Conservation (phyloP, 345 rosid genomes). For the Hevea brasiliensis region DNA sequence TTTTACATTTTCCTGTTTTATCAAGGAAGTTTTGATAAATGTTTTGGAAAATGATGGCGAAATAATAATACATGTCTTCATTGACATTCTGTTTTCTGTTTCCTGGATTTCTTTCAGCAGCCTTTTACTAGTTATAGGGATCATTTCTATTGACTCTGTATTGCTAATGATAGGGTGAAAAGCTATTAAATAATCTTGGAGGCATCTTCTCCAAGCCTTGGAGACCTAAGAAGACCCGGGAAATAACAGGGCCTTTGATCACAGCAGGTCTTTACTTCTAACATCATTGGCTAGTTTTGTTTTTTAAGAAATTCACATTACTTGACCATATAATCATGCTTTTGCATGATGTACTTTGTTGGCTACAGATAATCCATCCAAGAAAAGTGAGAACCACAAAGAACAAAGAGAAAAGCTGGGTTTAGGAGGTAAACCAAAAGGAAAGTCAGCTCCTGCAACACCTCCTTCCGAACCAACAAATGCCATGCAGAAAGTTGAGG, state of each 20-base stretch:
- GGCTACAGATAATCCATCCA: constrained; percentile 22
- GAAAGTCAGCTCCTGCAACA: constrained; percentile 28
- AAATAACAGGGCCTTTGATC: constrained; percentile 31
- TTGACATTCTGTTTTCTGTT: background rate
- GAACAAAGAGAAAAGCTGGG: constrained; percentile 29
- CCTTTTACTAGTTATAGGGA: background rate
- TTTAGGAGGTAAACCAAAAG: constrained; percentile 10
- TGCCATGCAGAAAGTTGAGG: constrained; percentile 34
- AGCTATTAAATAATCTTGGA: constrained; percentile 34
- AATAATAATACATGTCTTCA: background rate
- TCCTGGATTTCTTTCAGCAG: no score
- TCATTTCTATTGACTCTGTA: background rate
- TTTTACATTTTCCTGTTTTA: background rate
- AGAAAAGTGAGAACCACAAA: constrained; percentile 13
- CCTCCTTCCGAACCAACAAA: constrained; percentile 25
- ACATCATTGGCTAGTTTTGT: background rate
- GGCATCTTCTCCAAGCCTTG: constrained; percentile 40
- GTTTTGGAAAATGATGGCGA: background rate
- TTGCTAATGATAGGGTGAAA: constrained; percentile 27
- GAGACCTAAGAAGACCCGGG: constrained; percentile 30
- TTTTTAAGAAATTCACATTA: background rate
- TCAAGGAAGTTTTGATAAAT: background rate
- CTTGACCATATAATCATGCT: background rate
- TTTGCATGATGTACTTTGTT: background rate
- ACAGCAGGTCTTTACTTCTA: constrained; percentile 26